Evolutionary conservation across 2,329 filamentous ascomycete genomes (phyloP), one percentile per base, ranked within the genome.

Genomic region (Setomelanomma holmii): DNA sequence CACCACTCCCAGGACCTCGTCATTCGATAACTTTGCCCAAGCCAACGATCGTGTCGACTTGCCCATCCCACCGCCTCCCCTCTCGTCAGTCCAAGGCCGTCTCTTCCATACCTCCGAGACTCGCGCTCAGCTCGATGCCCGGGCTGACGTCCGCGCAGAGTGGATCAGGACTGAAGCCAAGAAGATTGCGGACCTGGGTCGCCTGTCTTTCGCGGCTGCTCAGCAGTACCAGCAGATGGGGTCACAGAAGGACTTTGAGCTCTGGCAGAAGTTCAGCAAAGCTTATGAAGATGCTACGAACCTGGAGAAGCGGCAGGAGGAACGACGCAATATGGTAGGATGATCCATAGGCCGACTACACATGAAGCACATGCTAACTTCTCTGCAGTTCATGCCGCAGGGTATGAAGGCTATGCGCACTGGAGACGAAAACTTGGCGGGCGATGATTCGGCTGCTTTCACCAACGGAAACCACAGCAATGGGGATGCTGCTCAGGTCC

Each of bases 141-240:
- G 54, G 14, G 51, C 55, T 5, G 14, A 21, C 23, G 12, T 35
- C 22, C 58, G 64, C 21, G 42, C 49, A 20, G n/a, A 24, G 8
- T 67, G 63, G 64, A 64, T 67, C 44, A 48, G 44, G 11, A 41
- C 23, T 8, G 38, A 45, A 38, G 53, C 61, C 0, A 22, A 23
- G 14, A 21, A 53, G 17, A 63, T 67, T 21, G 44, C 42, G 1
- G 34, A 46, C 0, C 47, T 61, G 3, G 35, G 40, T 20, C 49
- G 30, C 23, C 22, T 33, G 2, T 19, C 23, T 11, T 23, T 47
- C 17, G 40, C 17, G 3, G 41, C 45, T 12, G 50, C 49, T 4
- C 43, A 39, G 6, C 16, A 21, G 22, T 63, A 47, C 16, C 1
- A 19, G 5, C 4, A 16, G 7, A 58, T 49, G 0, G 35, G 39